These are phyloP conservation scores for Globisporangium camurandrum DNA, from an alignment of 352 stramenopile species.

Conservation along the genomic window DNA sequence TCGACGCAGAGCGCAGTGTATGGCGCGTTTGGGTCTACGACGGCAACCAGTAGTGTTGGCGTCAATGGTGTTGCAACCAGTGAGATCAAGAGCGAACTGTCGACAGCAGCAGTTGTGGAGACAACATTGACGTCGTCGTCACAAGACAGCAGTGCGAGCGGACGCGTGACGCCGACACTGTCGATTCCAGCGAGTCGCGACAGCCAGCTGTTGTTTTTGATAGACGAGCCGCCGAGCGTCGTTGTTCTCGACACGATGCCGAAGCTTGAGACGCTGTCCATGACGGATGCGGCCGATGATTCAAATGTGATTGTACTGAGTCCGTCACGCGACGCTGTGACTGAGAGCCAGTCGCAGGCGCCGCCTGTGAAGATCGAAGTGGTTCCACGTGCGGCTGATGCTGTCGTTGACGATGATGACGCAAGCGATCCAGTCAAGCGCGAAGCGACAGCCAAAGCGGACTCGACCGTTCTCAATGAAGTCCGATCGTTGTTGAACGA, in stretches of 20 bases:
- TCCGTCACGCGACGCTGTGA: not conserved
- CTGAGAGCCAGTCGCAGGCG: conserved; percentile 2
- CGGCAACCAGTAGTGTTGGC: not conserved
- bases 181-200: too few species aligned
- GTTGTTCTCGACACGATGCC: not conserved
- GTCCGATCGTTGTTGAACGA: not conserved
- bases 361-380: too few species aligned
- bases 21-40: conserved; percentile 9
- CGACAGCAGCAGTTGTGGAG: not conserved
- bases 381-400: too few species aligned
- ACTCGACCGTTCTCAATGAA: too few species aligned
- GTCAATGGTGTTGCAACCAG: not conserved
- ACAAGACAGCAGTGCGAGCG: not conserved
- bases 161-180: too few species aligned
- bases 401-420: not conserved
- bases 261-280: too few species aligned
- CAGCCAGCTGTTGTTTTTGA: too few species aligned
- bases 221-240: too few species aligned
- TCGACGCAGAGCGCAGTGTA: conserved; percentile 12
- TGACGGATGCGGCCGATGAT: not conserved
- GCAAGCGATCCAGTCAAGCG: not conserved
- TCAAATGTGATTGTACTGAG: not conserved
- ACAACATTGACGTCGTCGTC: not conserved
- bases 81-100: conserved; percentile 1
- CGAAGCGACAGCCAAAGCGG: not conserved